Evolutionary conservation across 352 stramenopile genomes (phyloP).

Genomic region (Pythium vanterpoolii): DNA sequence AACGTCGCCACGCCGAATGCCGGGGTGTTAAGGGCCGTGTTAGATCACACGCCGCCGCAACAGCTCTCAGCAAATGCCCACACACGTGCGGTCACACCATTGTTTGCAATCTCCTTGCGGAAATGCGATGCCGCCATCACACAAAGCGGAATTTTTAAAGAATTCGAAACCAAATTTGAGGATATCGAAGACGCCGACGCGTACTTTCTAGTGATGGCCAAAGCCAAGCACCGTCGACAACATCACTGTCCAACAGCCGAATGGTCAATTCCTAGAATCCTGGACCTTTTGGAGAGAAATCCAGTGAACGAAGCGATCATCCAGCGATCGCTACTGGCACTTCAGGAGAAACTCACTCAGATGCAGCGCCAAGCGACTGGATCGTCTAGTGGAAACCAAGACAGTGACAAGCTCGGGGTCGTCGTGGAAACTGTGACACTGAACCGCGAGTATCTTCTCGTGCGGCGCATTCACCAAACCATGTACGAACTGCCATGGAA

Average conservation of each 20-base stretch:
- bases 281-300: constrained; percentile 54
- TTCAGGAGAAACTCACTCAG: constrained; percentile 53
- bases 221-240: constrained; percentile 42
- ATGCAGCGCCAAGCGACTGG: constrained; percentile 28
- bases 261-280: constrained; percentile 49
- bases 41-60: constrained; percentile 33
- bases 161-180: constrained; percentile 45
- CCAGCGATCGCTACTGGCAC: constrained; percentile 50
- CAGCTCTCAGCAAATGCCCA: constrained; percentile 9
- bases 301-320: constrained; percentile 58
- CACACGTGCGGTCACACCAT: constrained; percentile 31
- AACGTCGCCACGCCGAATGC: constrained; percentile 31
- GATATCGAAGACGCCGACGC: constrained; percentile 46
- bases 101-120: constrained; percentile 48
- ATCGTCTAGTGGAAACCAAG: constrained; percentile 11
- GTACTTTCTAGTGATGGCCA: constrained; percentile 57
- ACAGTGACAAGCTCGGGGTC: background rate
- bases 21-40: constrained; percentile 30
- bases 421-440: constrained; percentile 49
- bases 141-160: constrained; percentile 20
- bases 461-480: constrained; percentile 54
- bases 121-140: constrained; percentile 28
- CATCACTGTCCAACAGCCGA: constrained; percentile 49
- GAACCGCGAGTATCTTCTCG: constrained; percentile 46
- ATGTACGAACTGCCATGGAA: constrained; percentile 66